Percentiles rank a stretch among this genome's conserved stretches.
phyloP scores from a whole-genome alignment of 1,139 yeast genomes.

The Protomyces inouyei region DNA sequence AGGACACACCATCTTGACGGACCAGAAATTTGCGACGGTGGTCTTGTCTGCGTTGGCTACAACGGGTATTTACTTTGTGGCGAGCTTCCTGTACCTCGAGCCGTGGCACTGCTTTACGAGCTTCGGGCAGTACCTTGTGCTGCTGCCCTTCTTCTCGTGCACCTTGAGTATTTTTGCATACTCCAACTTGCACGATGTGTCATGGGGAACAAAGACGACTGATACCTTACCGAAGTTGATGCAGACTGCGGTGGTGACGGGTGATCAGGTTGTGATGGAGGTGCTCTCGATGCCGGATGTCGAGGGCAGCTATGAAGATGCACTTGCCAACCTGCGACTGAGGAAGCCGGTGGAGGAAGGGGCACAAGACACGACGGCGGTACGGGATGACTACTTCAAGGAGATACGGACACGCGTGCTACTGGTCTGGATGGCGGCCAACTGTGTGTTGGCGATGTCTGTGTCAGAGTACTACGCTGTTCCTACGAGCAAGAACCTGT shows the following conservation, averaged over 20 bases:
- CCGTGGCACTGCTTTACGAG: constrained; percentile 95
- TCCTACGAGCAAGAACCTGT: constrained; percentile 5
- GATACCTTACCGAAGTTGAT: constrained; percentile 62
- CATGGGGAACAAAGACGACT: constrained; percentile 90
- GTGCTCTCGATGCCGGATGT: constrained; percentile 90
- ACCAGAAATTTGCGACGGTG: constrained; percentile 38
- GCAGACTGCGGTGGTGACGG: constrained; percentile 55
- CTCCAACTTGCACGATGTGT: constrained; percentile 80
- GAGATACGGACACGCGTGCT: constrained; percentile 93
- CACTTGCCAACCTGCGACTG: constrained; percentile 66
- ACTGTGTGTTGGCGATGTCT: constrained; percentile 9
- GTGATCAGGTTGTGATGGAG: constrained; percentile 61
- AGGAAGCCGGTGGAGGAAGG: constrained; percentile 52
- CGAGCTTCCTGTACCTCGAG: constrained; percentile 72
- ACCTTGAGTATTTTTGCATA: constrained; percentile 71
- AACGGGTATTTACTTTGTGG: constrained; percentile 75
- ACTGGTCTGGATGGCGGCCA: constrained; percentile 70
- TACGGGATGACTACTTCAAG: constrained; percentile 75
- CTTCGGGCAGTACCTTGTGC: constrained; percentile 70
- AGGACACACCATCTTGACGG: constrained; percentile 41
- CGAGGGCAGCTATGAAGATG: constrained; percentile 77
- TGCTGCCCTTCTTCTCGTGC: constrained; percentile 87
- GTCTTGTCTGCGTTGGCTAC: constrained; percentile 83
- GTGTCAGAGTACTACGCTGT: constrained; percentile 19
- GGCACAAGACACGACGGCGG: not conserved